These are phyloP conservation scores for Pezicula neosporulosa DNA, from an alignment of 2,329 filamentous ascomycete species.

Conservation along the genomic window DNA sequence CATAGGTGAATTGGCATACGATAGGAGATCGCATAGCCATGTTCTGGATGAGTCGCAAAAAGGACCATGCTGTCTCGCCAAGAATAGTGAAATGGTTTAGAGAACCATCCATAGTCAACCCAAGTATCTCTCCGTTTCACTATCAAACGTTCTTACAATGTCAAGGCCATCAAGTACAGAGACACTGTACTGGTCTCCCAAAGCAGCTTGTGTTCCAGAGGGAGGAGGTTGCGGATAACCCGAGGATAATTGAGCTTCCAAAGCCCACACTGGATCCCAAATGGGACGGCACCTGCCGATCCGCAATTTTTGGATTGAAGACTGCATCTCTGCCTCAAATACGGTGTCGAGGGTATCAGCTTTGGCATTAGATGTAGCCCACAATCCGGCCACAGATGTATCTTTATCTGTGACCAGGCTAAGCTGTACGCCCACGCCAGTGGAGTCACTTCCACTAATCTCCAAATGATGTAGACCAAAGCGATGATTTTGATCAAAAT, in stretches of 20 bases:
- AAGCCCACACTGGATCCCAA: conserved; percentile 28
- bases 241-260: conserved; percentile 30
- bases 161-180: neutral
- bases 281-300: conserved; percentile 43
- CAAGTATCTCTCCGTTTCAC: conserved; percentile 48
- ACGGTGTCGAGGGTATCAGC: conserved; percentile 32
- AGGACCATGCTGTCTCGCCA: conserved; percentile 54
- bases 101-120: conserved; percentile 66
- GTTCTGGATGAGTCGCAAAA: conserved; percentile 73
- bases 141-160: conserved; percentile 10
- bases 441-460: neutral
- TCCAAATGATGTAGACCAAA: conserved; percentile 24
- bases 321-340: conserved; percentile 53
- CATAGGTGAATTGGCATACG: conserved; percentile 46
- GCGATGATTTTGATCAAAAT: conserved; percentile 27
- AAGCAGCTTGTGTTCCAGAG: conserved; percentile 27
- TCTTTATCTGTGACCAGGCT: conserved; percentile 28
- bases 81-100: conserved; percentile 69
- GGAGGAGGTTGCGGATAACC: conserved; percentile 30
- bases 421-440: conserved; percentile 10
- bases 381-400: conserved; percentile 25
- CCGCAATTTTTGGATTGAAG: conserved; percentile 54
- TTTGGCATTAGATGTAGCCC: conserved; percentile 22
- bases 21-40: conserved; percentile 48
- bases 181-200: no score